Conservation (phyloP, 306 rosid species). For the Lathyrus aphaca region DNA sequence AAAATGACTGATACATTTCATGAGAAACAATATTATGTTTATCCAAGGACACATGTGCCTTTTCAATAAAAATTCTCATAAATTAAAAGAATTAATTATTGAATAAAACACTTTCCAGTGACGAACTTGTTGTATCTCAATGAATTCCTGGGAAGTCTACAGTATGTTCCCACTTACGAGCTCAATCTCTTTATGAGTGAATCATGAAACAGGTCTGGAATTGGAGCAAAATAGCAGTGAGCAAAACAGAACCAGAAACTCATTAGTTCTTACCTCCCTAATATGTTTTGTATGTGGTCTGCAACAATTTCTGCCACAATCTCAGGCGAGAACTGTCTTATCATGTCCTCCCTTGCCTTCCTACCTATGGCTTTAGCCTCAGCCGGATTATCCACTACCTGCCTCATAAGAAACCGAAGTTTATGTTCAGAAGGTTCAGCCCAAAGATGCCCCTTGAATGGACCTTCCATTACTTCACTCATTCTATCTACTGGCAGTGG, state of each 20-base stretch:
- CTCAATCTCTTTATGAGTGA: conserved; percentile 33
- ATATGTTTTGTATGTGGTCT: conserved; percentile 47
- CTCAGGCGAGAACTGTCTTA: conserved; percentile 64
- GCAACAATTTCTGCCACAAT: conserved; percentile 62
- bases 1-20: conserved; percentile 17
- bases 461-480: conserved; percentile 79
- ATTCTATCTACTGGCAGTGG: conserved; percentile 62
- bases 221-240: conserved; percentile 3
- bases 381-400: conserved; percentile 45
- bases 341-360: conserved; percentile 75
- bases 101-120: conserved; percentile 14
- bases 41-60: background rate
- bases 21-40: too few species aligned
- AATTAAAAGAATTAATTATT: conserved; percentile 5
- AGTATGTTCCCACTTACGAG: conserved; percentile 18
- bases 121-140: conserved; percentile 17
- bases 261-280: conserved; percentile 29
- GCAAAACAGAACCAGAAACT: conserved; percentile 17
- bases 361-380: conserved; percentile 69
- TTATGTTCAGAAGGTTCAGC: conserved; percentile 69
- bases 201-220: conserved; percentile 1
- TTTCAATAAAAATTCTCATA: conserved; percentile 1
- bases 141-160: conserved; percentile 25
- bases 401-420: conserved; percentile 69
- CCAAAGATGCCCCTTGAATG: conserved; percentile 83